phyloP scores from a whole-genome alignment of 2,329 filamentous ascomycete genomes.

The Hansfordia pulvinata region DNA sequence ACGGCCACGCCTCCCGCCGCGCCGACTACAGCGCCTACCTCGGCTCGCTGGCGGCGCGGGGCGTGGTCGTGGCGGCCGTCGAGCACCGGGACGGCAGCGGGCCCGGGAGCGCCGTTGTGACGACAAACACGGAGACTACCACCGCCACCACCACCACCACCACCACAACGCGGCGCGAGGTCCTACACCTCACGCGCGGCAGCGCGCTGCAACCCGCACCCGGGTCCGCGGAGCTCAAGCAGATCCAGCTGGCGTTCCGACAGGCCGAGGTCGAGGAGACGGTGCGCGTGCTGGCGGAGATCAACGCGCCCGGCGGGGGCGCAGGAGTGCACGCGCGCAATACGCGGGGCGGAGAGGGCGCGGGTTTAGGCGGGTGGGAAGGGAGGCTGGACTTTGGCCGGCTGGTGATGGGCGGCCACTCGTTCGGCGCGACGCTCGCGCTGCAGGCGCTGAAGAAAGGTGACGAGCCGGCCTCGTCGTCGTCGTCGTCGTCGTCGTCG shows the following conservation, averaged over 20 bases:
- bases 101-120: too few species aligned
- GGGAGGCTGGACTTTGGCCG: constrained; percentile 38
- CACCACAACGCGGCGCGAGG: too few species aligned
- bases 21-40: constrained; percentile 38
- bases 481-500: neutral
- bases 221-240: too few species aligned
- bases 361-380: constrained; percentile 32
- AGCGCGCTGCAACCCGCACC: too few species aligned
- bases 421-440: constrained; percentile 51
- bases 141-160: too few species aligned
- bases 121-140: too few species aligned
- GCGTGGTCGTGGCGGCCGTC: constrained; percentile 32
- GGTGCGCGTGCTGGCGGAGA: constrained; percentile 22
- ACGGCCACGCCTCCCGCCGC: constrained; percentile 34
- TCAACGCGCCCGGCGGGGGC: constrained; percentile 27
- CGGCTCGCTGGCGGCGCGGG: constrained; percentile 33
- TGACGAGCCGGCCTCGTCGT: too few species aligned
- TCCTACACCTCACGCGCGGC: too few species aligned
- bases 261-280: constrained; percentile 34
- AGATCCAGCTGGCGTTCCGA: constrained; percentile 33
- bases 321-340: constrained; percentile 22
- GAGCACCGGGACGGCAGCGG: constrained; percentile 39
- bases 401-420: constrained; percentile 47
- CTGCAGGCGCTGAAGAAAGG: constrained; percentile 43
- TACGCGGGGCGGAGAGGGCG: constrained; percentile 31